phyloP scores from a whole-genome alignment of 305 asterid species.

The Petunia hybrid region DNA sequence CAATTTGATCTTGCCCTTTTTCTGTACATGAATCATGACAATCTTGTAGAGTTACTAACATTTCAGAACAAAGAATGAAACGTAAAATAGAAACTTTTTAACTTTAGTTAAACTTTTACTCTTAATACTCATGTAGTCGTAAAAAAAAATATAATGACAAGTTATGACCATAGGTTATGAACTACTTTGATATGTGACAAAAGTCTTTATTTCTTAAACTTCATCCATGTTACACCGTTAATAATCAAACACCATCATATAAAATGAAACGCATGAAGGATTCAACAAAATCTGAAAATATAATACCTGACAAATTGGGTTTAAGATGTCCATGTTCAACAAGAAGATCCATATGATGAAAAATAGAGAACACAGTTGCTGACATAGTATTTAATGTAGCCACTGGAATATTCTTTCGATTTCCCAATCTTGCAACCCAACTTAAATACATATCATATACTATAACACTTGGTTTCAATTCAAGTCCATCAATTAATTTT shows the following conservation, averaged over 20 bases:
- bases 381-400: slow-evolving; percentile 56
- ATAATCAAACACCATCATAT: too few relatives aligned
- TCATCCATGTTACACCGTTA: too few relatives aligned
- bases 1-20: slow-evolving; percentile 34
- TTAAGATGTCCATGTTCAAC: slow-evolving; percentile 48
- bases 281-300: too few relatives aligned
- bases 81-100: too few relatives aligned
- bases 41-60: background rate
- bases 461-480: slow-evolving; percentile 33
- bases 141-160: too few relatives aligned
- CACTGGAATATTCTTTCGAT: slow-evolving; percentile 53
- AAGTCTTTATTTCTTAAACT: too few relatives aligned
- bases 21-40: slow-evolving; percentile 15
- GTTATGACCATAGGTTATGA: too few relatives aligned
- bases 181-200: too few relatives aligned
- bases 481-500: slow-evolving; percentile 39
- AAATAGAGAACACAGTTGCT: slow-evolving; percentile 42
- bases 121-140: too few relatives aligned
- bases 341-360: slow-evolving; percentile 46
- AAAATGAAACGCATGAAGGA: too few relatives aligned
- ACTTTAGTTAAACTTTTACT: too few relatives aligned
- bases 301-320: slow-evolving; percentile 41
- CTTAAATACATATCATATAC: slow-evolving; percentile 36
- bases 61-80: too few relatives aligned
- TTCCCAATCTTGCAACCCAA: slow-evolving; percentile 43